Conservation (phyloP, 169 alveolate genomes). For the Cryptosporidium meleagridis region DNA sequence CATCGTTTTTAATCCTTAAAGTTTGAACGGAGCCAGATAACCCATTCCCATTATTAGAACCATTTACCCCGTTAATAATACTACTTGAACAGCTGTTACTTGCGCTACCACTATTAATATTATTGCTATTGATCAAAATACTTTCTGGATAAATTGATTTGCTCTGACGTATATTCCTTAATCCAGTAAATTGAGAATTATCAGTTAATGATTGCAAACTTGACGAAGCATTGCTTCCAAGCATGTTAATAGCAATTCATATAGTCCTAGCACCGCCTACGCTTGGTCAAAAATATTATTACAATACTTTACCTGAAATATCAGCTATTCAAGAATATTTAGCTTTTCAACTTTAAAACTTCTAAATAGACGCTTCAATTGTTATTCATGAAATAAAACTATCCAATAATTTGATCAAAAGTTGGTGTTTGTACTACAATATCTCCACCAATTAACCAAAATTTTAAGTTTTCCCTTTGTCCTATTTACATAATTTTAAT, state of each 20-base stretch:
- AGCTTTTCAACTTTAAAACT: background rate
- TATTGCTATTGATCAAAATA: background rate
- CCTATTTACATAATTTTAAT: background rate
- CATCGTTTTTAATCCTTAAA: slow-evolving; percentile 8
- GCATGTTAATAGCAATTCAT: slow-evolving; percentile 38
- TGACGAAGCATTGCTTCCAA: slow-evolving; percentile 68
- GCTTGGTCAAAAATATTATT: background rate
- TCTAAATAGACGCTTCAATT: background rate
- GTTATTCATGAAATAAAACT: background rate
- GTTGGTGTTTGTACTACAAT: background rate
- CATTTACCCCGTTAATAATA: background rate
- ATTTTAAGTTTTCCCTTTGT: background rate
- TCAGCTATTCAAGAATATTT: background rate
- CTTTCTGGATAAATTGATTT: slow-evolving; percentile 5
- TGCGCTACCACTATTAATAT: background rate
- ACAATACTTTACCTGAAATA: background rate
- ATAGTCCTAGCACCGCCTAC: background rate
- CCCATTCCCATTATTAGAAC: background rate
- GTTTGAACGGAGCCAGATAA: background rate
- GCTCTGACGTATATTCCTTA: slow-evolving; percentile 65
- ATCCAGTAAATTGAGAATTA: slow-evolving; percentile 47
- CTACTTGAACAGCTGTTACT: slow-evolving; percentile 2
- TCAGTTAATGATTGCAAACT: slow-evolving; percentile 25
- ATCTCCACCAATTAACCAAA: background rate
- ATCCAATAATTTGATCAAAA: background rate